Percentiles rank a stretch among this genome's conserved stretches.
phyloP scores from a whole-genome alignment of 345 rosid genomes.

The Lepidium aucheri region DNA sequence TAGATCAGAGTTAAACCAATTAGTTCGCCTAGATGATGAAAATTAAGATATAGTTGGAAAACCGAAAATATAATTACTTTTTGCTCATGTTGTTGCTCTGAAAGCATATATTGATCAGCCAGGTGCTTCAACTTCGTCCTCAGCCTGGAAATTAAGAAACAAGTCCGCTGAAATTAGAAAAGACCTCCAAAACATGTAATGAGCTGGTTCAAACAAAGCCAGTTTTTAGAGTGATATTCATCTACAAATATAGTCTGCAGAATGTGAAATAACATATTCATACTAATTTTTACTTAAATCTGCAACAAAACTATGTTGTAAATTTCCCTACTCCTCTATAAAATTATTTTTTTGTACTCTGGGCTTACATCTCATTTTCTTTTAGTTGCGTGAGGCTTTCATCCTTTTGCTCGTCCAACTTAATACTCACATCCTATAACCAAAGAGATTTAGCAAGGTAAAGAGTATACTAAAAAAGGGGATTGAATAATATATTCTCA shows the following conservation, averaged over 20 bases:
- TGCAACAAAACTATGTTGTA: background rate
- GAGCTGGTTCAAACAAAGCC: background rate
- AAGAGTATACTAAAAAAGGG: background rate
- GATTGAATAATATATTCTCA: background rate
- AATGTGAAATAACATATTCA: background rate
- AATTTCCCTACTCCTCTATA: background rate
- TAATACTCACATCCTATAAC: conserved; percentile 74
- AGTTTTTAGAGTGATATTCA: background rate
- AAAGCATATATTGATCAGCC: conserved; percentile 73
- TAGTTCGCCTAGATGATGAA: background rate
- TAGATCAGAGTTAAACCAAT: background rate
- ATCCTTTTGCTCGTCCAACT: conserved; percentile 84
- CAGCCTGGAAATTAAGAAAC: conserved; percentile 48
- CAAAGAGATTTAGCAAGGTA: conserved; percentile 6
- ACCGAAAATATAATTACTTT: conserved; percentile 34
- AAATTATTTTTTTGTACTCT: too few relatives aligned
- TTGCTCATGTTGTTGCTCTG: conserved; percentile 76
- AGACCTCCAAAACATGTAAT: background rate
- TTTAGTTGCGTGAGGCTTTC: conserved; percentile 74
- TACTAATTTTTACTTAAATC: background rate
- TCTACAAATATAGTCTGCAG: background rate
- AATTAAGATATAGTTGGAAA: background rate
- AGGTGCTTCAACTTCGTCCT: conserved; percentile 75
- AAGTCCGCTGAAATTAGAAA: background rate
- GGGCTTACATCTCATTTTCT: conserved; percentile 92